Base-by-base conservation (phyloP, 805 yeast species). In the Candida gorgasii region DNA sequence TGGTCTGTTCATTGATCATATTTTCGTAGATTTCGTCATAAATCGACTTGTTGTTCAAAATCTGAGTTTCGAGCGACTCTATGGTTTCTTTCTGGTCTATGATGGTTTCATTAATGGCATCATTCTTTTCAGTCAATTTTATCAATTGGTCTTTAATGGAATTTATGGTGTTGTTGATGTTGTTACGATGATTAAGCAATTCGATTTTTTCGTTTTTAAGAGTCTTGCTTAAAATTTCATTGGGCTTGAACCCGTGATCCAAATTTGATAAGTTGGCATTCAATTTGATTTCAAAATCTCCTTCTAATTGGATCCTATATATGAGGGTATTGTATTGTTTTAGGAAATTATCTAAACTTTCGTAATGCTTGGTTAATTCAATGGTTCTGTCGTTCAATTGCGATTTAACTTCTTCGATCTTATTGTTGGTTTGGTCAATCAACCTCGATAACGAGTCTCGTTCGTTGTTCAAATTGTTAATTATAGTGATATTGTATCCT, bases 381-480 rank as follows among this genome's bases (percentile, higher is more conserved):
- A 61, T 52, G 44, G 80, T 80, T 46, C 75, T 78, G 13, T 74
- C 72, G 24, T 72, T 69, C 7, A 79, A 69, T 5, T 63, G 57
- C n/a, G 68, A 69, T 5, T 67, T 64, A 8, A 73, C 58, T 32
- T 76, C 79, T 36, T 76, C 79, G 39, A 76, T 61, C 44, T 75
- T 72, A 31, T 58, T 54, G 38, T 60, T 62, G 9, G 63, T 50
- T 3, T 54, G 32, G 42, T 84, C 88, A 38, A 85, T 69, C 13
- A 74, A 61, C 47, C 73, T 72, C 5, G 82, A 70, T 4, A 84
- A 58, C 35, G 72, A 72, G 38, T 82, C 87, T 43, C 87, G 69
- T 53, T 83, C 87, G 23, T 65, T 62, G 51, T 78, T 80, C 63
- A 84, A 71, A 40, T 72, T 63, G 51, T 88, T 89, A 40, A 88